These are phyloP conservation scores for Candida gigantensis DNA, from an alignment of 1,139 yeast genomes.

Conservation along the genomic window DNA sequence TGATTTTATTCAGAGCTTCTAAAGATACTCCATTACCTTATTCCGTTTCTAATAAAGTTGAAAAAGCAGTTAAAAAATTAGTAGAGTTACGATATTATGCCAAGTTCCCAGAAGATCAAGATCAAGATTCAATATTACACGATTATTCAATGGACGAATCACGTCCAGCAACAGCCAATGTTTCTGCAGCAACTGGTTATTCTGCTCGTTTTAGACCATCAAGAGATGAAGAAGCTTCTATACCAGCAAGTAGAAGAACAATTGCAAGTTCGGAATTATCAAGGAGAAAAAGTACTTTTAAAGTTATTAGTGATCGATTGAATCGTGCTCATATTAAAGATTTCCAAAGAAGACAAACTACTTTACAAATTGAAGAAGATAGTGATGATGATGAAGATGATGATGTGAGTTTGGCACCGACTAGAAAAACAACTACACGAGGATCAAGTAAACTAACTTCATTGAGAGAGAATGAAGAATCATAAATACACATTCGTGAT, in stretches of 20 bases:
- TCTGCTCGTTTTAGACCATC: conserved; percentile 12
- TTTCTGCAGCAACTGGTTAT: conserved; percentile 8
- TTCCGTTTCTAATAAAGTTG: conserved; percentile 42
- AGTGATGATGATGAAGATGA: conserved; percentile 43
- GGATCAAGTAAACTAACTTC: conserved; percentile 7
- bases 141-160: conserved; percentile 1
- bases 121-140: neutral
- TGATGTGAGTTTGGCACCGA: conserved; percentile 8
- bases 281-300: conserved; percentile 36
- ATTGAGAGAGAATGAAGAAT: conserved; percentile 9
- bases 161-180: conserved; percentile 2
- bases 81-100: conserved; percentile 34
- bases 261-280: conserved; percentile 11
- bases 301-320: conserved; percentile 58
- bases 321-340: conserved; percentile 86
- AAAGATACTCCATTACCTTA: conserved; percentile 87
- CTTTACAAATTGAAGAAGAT: conserved; percentile 34
- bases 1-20: conserved; percentile 78
- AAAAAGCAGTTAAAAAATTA: conserved; percentile 41
- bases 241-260: conserved; percentile 11
- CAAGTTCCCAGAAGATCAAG: conserved; percentile 8
- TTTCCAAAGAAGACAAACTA: conserved; percentile 66
- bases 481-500: no score
- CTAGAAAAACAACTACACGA: conserved; percentile 4
- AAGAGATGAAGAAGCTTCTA: conserved; percentile 16